Base-by-base conservation (phyloP, 495 filamentous ascomycete species). In the Xylaria bambusicola region DNA sequence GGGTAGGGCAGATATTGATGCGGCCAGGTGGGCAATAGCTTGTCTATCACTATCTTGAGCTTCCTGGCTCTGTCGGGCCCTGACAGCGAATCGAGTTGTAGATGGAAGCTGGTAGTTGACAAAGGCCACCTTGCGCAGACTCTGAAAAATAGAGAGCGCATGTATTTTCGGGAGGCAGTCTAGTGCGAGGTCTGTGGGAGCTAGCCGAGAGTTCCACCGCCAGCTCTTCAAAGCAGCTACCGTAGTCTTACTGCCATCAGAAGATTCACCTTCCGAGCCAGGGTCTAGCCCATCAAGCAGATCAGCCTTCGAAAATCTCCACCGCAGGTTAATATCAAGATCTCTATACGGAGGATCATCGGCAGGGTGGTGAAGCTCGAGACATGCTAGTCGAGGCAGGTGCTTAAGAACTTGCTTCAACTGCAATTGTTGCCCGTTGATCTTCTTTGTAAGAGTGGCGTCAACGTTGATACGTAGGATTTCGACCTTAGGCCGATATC, bases 191-290 rank as follows among this genome's bases (percentile, higher is more conserved):
- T 68, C 68, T 1, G 77, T 72, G 8, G 82, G 77, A 60, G 82
- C 78, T 45, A 89, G 77, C n/a, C 85, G 81, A 33, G 82, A 72
- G 63, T 89, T 93, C 91, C 92, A 96, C 31, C 84, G 85, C 88
- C 89, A 97, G 52, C 80, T 84, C 29, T 74, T 77, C 27, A 96
- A 81, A 35, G 67, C 67, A 10, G 80, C 71, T 2, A 57, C 49
- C 1, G 44, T 42, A 12, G 38, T 38, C n/a, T 52, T 56, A 8
- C 18, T 42, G 44, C 29, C 52, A 7, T 10, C 44, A 2, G 57
- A 62, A 50, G 41, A 9, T 38, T 69, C 65, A 18, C 56, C 41
- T 6, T 76, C 73, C 35, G 67, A 42, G 33, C 5, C n/a, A 45
- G 27, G 54, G 53, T 6, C 74, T 69, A 29, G 91, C 1, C 82